Base-by-base conservation (phyloP, 2,329 filamentous ascomycete genomes). In the Mycosphaerelloides madeirae region DNA sequence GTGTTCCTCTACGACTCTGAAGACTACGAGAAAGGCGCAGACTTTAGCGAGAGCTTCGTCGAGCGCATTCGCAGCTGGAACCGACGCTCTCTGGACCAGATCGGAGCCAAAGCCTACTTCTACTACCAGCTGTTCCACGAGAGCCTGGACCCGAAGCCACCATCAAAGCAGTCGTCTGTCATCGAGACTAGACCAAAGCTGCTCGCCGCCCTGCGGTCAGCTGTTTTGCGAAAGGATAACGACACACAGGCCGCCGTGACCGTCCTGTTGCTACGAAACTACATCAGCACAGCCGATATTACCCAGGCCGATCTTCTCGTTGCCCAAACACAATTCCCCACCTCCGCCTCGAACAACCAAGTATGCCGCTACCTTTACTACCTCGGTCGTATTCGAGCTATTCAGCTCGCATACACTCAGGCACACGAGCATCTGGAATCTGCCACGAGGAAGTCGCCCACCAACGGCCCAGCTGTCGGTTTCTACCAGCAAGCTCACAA, bases 171-270 rank as follows among this genome's bases (percentile, higher is more conserved):
- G 60, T 95, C 90, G 6, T 85, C 89, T 3, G 81, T 95, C 55
- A 86, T 96, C 50, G 78, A 84, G 31, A 89, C 95, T 61, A 85
- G 93, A 48, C 87, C 90, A 44, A 84, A 83, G 52, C 79, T 98
- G 39, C 81, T 98, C 43, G 83, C 87, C 42, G 91, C 90, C 14
- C 81, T 98, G 48, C 82, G 93, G 61, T 97, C 91, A 35, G 87
- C 93, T n/a, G 93, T 97, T 20, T 77, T 98, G 53, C 85, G 93
- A 59, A 97, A 97, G 73, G 93, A 98, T 68, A 82, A 89, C 54
- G 93, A 98, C 61, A 96, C 87, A n/a, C 91, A 97, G 71, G 88
- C 93, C 20, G 88, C 91, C 1, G 88, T 97, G 57, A 97, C 95
- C 56, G 94, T 95, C 12, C 77, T 98, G 45, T 78, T 98, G 41